phyloP scores from a whole-genome alignment of 352 stramenopile species.

The Globisporangium solare region DNA sequence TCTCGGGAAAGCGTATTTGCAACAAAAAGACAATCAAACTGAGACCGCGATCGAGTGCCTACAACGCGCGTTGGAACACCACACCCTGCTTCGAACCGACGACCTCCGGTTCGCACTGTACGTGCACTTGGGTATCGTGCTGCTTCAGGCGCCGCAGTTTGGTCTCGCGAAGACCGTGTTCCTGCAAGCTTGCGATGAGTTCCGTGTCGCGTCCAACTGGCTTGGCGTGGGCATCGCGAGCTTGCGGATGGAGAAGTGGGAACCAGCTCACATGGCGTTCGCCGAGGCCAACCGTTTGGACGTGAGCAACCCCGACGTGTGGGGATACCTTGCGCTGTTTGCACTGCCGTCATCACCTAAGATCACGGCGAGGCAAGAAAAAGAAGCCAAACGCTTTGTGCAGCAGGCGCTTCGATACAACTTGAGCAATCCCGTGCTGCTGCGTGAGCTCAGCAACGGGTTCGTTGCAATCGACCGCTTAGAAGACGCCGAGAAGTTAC shows the following conservation, averaged over 20 bases:
- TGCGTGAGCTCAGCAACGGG: constrained; percentile 76
- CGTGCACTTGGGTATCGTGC: constrained; percentile 51
- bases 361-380: constrained; percentile 32
- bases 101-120: constrained; percentile 38
- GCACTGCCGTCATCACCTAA: constrained; percentile 27
- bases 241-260: constrained; percentile 58
- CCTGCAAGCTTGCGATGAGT: constrained; percentile 49
- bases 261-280: constrained; percentile 53
- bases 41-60: constrained; percentile 47
- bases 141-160: constrained; percentile 68
- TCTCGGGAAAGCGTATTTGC: constrained; percentile 41
- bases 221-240: constrained; percentile 70
- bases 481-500: constrained; percentile 61
- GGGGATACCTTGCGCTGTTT: constrained; percentile 68
- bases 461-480: constrained; percentile 77
- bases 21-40: constrained; percentile 33
- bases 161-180: constrained; percentile 46
- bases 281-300: constrained; percentile 76
- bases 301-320: constrained; percentile 57
- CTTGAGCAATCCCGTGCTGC: constrained; percentile 52
- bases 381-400: constrained; percentile 40
- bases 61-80: constrained; percentile 35
- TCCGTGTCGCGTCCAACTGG: constrained; percentile 66
- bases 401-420: constrained; percentile 59
- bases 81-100: constrained; percentile 23